Conservation (phyloP, 352 stramenopile species). For the Pythium grandisporangium region DNA sequence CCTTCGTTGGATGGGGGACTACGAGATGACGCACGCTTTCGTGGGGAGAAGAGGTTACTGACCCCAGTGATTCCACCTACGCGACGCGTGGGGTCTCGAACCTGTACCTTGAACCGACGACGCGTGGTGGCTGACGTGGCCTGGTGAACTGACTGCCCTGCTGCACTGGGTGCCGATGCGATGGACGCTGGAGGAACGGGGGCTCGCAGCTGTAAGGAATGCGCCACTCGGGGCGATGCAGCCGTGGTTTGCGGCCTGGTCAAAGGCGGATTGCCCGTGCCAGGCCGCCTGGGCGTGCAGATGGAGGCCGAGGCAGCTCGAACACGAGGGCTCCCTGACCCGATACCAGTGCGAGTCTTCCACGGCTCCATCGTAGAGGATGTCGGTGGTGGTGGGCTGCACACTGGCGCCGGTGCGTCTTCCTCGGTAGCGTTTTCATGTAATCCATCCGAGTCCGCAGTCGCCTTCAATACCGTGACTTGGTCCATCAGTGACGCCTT, state of each 20-base stretch:
- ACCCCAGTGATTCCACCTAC: constrained; percentile 28
- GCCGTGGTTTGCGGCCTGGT: constrained; percentile 36
- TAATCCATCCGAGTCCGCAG: background rate
- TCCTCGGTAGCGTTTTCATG: background rate
- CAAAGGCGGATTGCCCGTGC: background rate
- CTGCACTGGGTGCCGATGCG: background rate
- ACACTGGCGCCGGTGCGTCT: background rate
- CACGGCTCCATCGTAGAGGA: no score
- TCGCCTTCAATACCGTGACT: constrained; percentile 21
- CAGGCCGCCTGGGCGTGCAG: constrained; percentile 9
- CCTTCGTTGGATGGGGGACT: no score
- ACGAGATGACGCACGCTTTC: no score
- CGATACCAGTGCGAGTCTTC: background rate
- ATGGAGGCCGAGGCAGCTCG: constrained; percentile 24
- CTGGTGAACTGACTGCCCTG: background rate
- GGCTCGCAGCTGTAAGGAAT: background rate
- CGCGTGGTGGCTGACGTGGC: constrained; percentile 1
- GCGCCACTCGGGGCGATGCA: constrained; percentile 14
- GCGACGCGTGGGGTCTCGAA: constrained; percentile 15
- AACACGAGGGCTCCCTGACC: constrained; percentile 11
- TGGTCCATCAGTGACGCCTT: constrained; percentile 39
- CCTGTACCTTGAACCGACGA: constrained; percentile 41
- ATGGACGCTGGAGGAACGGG: background rate
- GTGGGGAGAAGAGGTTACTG: constrained; percentile 27
- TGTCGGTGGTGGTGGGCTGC: no score